Evolutionary conservation across 2,329 filamentous ascomycete genomes (phyloP), one percentile per base, ranked within the genome.

Genomic region (Hypomyces rosellus): DNA sequence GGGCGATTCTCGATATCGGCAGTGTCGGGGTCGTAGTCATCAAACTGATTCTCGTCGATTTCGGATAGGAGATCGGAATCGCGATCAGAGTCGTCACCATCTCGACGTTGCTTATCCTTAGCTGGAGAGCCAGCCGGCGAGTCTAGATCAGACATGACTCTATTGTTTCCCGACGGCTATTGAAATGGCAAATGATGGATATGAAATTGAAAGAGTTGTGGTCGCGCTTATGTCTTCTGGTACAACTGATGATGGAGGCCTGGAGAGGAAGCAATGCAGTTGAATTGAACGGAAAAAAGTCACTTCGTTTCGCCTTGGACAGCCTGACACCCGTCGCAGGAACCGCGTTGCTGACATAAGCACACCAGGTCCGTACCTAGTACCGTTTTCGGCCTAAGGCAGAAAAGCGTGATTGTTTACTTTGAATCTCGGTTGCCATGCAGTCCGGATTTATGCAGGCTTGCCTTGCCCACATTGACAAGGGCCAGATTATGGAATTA

Each of bases 21-120:
- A 5, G 77, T 81, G 40, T 79, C 74, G 9, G 81, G 79, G 55
- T 87, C 82, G 67, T 86, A 86, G 55, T 87, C 82, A 55, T 81
- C 81, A 54, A 88, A 84, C 59, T 86, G 80, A 49, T 84, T 77
- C 60, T 85, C 84, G 59, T 86, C 84, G 55, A 86, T 80, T 62
- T 87, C 84, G 18, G 82, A 86, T 1, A 86, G 75, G 37, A 77
- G 67, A 56, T 82, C 80, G 0, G 77, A 81, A 12, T 82, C 78
- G 47, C 72, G 72, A 55, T 84, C 81, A 2, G 74, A 77, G 48
- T 68, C 70, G 5, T 67, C 70, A 5, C 67, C 69, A 70, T 3
- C 63, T 41, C 38, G 38, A 55, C 66, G 54, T 52, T 76, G 74
- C 49, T 64, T 60, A 33, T 64, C 64, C 38, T 67, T 62, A 46